phyloP scores from a whole-genome alignment of 2,329 filamentous ascomycete species.

The Tolypocladium tundrense region DNA sequence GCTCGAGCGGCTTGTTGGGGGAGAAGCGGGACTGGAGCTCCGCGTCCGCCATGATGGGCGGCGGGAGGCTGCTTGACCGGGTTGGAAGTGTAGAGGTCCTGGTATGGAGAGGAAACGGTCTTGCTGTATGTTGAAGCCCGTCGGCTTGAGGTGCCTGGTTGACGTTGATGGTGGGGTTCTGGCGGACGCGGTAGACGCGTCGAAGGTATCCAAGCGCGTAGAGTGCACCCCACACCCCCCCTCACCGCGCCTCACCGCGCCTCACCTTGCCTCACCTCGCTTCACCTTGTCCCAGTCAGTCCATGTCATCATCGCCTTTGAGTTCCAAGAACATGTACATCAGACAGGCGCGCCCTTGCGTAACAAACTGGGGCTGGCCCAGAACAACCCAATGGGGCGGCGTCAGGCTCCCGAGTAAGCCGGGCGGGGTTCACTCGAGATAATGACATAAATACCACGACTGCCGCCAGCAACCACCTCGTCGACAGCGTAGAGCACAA shows the following conservation, averaged over 20 bases:
- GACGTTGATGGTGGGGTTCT: not conserved
- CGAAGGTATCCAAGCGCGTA: not conserved
- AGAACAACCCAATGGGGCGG: not conserved
- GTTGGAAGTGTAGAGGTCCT: not conserved
- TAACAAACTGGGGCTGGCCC: not conserved
- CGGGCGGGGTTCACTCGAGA: not conserved
- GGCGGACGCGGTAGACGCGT: not conserved
- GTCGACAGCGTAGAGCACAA: not conserved
- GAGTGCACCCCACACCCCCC: not conserved
- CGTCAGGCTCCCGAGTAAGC: not conserved
- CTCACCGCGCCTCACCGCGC: not conserved
- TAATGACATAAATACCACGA: not conserved
- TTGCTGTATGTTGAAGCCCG: not conserved
- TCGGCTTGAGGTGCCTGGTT: not conserved
- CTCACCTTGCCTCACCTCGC: not conserved
- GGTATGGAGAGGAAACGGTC: not conserved
- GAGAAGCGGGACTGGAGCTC: slow-evolving; percentile 26
- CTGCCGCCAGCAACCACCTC: not conserved
- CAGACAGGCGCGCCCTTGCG: not conserved
- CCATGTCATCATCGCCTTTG: too few relatives aligned
- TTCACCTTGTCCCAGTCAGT: too few relatives aligned
- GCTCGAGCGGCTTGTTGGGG: slow-evolving; percentile 44
- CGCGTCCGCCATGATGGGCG: slow-evolving; percentile 22
- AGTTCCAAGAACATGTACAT: not conserved
- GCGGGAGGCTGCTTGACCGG: not conserved